Percentiles rank a stretch among this genome's conserved stretches.
phyloP scores from a whole-genome alignment of 305 asterid species.

The Fraxinus ornus region DNA sequence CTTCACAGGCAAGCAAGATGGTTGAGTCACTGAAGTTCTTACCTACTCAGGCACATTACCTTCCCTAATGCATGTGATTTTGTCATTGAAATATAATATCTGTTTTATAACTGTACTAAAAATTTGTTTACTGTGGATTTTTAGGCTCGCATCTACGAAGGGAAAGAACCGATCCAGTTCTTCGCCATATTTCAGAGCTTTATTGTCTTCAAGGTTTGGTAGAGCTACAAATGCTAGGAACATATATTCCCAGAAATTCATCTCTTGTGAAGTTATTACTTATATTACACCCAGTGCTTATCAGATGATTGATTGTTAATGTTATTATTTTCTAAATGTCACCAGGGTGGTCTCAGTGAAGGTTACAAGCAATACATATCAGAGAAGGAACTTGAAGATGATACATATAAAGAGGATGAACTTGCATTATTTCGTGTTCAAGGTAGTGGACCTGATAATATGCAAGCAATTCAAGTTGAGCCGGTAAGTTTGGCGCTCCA shows the following conservation, averaged over 20 bases:
- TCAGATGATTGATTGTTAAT: neutral
- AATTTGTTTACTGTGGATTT: slow-evolving; percentile 29
- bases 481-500: slow-evolving; percentile 53
- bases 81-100: slow-evolving; percentile 19
- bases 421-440: slow-evolving; percentile 91
- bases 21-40: slow-evolving; percentile 77
- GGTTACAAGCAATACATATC: slow-evolving; percentile 75
- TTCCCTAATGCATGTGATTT: slow-evolving; percentile 14
- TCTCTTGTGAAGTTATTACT: neutral
- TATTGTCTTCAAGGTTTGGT: slow-evolving; percentile 77
- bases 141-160: slow-evolving; percentile 82
- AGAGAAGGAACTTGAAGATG: slow-evolving; percentile 69
- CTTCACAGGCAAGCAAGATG: slow-evolving; percentile 82
- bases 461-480: slow-evolving; percentile 99
- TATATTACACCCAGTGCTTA: neutral
- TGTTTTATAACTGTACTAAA: slow-evolving; percentile 20
- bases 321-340: slow-evolving; percentile 25
- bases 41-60: slow-evolving; percentile 66
- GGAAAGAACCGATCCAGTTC: slow-evolving; percentile 87
- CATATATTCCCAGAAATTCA: neutral
- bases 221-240: slow-evolving; percentile 10
- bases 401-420: slow-evolving; percentile 80
- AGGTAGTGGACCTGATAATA: slow-evolving; percentile 97
- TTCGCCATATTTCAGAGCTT: slow-evolving; percentile 89
- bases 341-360: slow-evolving; percentile 91